phyloP scores from a whole-genome alignment of 371 early-diverging fungal genomes.

The Mortierella sp. region DNA sequence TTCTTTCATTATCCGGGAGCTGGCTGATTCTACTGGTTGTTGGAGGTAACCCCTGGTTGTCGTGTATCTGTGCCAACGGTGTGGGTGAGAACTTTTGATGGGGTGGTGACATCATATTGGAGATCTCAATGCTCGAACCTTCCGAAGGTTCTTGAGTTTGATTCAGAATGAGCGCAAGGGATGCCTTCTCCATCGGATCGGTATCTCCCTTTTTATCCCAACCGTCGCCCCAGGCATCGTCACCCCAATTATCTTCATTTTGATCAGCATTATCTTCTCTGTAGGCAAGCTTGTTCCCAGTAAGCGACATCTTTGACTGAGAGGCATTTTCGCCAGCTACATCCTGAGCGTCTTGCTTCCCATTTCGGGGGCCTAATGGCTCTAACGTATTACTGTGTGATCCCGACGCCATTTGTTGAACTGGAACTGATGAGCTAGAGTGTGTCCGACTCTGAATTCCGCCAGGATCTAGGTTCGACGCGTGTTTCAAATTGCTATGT shows the following conservation, averaged over 20 bases:
- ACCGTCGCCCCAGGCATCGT: constrained; percentile 48
- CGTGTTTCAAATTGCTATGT: not conserved
- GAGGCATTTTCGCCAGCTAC: not conserved
- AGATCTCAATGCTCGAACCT: not conserved
- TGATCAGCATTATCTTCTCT: constrained; percentile 8
- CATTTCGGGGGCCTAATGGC: not conserved
- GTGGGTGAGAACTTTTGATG: not conserved
- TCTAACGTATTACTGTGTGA: constrained; percentile 16
- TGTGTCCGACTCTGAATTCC: not conserved
- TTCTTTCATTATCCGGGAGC: not conserved
- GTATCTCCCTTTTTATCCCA: constrained; percentile 21
- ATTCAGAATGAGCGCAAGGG: too few relatives aligned
- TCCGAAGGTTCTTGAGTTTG: too few relatives aligned
- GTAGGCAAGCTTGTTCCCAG: constrained; percentile 18
- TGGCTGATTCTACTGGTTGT: not conserved
- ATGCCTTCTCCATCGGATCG: not conserved
- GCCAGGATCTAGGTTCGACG: not conserved
- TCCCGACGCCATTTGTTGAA: not conserved
- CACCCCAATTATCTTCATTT: constrained; percentile 34
- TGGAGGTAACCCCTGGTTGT: not conserved
- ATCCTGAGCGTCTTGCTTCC: not conserved
- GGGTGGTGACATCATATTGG: not conserved
- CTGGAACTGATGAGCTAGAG: not conserved
- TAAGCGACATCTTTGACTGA: not conserved
- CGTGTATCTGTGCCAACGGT: not conserved